A percentile compares a stretch with the other conserved stretches of the same genome.
phyloP scores from a whole-genome alignment of 495 filamentous ascomycete genomes.

The Aspergillus sclerotioniger region DNA sequence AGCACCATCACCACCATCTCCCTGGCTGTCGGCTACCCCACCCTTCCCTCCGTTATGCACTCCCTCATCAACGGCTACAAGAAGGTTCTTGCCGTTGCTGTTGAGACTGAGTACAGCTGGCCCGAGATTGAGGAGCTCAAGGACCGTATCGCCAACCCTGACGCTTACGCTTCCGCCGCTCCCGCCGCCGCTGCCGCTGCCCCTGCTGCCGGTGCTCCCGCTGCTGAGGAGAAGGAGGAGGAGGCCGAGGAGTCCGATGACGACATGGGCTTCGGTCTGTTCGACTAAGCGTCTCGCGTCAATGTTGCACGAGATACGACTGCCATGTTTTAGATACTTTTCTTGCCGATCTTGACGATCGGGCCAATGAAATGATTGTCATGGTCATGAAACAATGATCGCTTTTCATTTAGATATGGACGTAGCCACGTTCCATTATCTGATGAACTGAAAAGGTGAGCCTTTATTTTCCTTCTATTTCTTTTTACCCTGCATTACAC shows the following conservation, averaged over 20 bases:
- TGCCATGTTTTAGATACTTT: constrained; percentile 46
- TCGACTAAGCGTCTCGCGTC: constrained; percentile 49
- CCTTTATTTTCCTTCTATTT: constrained; percentile 20
- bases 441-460: constrained; percentile 30
- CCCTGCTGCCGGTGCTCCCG: constrained; percentile 46
- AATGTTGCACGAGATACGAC: constrained; percentile 27
- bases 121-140: constrained; percentile 94
- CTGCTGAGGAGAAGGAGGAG: constrained; percentile 55
- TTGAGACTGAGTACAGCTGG: constrained; percentile 92
- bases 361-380: constrained; percentile 34
- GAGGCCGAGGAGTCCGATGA: constrained; percentile 48
- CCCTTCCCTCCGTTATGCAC: constrained; percentile 94
- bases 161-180: constrained; percentile 81
- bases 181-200: constrained; percentile 57
- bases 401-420: constrained; percentile 33
- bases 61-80: constrained; percentile 96
- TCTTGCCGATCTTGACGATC: constrained; percentile 30
- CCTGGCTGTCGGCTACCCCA: constrained; percentile 89
- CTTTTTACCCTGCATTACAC: constrained; percentile 3
- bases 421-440: constrained; percentile 42
- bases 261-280: constrained; percentile 57
- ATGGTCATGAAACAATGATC: constrained; percentile 26
- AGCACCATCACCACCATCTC: constrained; percentile 85
- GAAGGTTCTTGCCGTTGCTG: constrained; percentile 86
- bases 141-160: constrained; percentile 98